These are phyloP conservation scores for Boletus eberwhitei DNA, from an alignment of 768 basidiomycete genomes.

Conservation along the genomic window DNA sequence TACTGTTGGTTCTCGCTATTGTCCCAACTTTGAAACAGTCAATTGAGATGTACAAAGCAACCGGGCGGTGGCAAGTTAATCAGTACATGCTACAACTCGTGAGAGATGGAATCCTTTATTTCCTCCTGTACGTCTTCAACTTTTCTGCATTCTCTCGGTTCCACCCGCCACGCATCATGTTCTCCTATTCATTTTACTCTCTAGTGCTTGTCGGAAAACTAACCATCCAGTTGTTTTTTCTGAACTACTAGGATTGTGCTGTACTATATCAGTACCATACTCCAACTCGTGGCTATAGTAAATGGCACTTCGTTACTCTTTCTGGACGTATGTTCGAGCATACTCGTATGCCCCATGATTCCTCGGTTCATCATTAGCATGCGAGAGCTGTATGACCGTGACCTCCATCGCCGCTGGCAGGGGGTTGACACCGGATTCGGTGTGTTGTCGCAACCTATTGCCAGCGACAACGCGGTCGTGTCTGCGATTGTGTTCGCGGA, in stretches of 20 bases:
- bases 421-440: slow-evolving; percentile 8
- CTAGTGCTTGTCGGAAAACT: no score
- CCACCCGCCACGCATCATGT: no score
- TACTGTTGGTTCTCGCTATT: neutral
- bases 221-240: no score
- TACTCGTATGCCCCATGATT: neutral
- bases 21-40: neutral
- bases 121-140: no score
- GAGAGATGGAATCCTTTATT: no score
- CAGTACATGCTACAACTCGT: neutral
- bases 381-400: neutral
- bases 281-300: no score
- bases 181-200: no score
- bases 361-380: slow-evolving; percentile 10
- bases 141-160: no score
- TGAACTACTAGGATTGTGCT: neutral
- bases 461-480: no score
- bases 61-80: slow-evolving; percentile 6
- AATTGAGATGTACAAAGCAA: slow-evolving; percentile 4
- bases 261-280: neutral
- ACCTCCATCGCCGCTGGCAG: neutral
- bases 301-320: neutral
- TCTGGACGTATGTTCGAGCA: neutral
- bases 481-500: neutral
- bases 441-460: neutral